Base-by-base conservation (phyloP, 495 filamentous ascomycete genomes). In the Penicillium simplicissimum region DNA sequence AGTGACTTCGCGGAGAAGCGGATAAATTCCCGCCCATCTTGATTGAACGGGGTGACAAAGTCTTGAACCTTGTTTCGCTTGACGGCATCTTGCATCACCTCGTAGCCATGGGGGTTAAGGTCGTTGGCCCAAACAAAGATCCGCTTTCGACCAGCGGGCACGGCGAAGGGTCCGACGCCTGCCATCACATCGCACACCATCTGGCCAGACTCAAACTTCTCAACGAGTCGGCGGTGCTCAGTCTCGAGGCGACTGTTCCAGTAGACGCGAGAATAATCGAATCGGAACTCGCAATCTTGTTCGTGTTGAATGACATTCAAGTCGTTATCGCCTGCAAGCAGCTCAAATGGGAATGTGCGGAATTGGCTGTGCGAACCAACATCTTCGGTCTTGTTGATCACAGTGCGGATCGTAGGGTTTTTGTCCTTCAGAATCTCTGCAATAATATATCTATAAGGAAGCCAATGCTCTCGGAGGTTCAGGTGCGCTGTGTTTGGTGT, bases 41-140 rank as follows among this genome's bases (percentile, higher is more conserved):
- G 67, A 73, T 92, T 91, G 79, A 86, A 92, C 1, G 92, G 79
- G 0, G 79, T 86, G 19, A 98, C 90, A 64, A 90, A 96, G 13
- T 86, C 69, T 0, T 71, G 51, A 54, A 96, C 93, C 74, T 96
- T 96, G 76, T 99, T 99, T 34, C 83, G 77, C 37, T 74, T 71
- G 15, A 96, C 84, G 5, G 90, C 90, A 52, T 87, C 82, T 38
- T 79, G 67, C 70, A 99, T 85, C 52, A 84, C 85, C 51, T 78
- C 81, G 73, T 84, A 90, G 58, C 92, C 92, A 58, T 95, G 90
- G 5, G 95, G 95, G 67, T 99, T 99, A 68, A 97, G 85, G 70
- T 99, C 95, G 71, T 98, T 98, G 11, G 93, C 95, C 89, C 90
- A 96, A 38, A 97, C 93, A 65, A 97, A 94, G n/a, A 92, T 89